phyloP scores from a whole-genome alignment of 2,329 filamentous ascomycete species.

The Neopestalotiopsis sp. region DNA sequence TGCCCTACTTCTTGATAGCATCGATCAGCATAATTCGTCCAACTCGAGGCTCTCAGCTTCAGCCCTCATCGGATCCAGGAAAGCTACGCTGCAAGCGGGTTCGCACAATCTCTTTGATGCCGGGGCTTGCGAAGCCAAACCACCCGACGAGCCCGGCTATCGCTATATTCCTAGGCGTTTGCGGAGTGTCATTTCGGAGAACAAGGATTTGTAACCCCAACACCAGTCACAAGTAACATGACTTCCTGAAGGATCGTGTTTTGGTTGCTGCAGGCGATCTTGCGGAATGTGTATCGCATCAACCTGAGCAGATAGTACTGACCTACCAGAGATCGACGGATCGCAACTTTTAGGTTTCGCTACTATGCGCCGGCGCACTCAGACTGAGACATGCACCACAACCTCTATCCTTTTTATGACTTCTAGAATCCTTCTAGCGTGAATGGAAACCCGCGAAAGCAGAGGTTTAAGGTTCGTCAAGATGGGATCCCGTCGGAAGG shows the following conservation, averaged over 20 bases:
- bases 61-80: background rate
- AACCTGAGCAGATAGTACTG: background rate
- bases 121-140: background rate
- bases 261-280: background rate
- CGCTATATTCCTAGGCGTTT: background rate
- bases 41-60: background rate
- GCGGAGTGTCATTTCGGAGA: background rate
- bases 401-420: background rate
- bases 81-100: background rate
- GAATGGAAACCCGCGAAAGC: background rate
- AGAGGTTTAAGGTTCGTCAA: background rate
- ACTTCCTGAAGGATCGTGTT: background rate
- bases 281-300: background rate
- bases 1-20: background rate
- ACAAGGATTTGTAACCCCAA: background rate
- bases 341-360: background rate
- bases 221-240: background rate
- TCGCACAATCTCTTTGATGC: background rate
- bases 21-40: background rate
- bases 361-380: background rate
- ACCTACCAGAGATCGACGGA: background rate
- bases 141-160: background rate
- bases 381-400: background rate
- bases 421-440: constrained; percentile 1
- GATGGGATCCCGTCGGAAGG: background rate